Conservation (phyloP, 2,329 filamentous ascomycete species). For the Thelonectria blattea region DNA sequence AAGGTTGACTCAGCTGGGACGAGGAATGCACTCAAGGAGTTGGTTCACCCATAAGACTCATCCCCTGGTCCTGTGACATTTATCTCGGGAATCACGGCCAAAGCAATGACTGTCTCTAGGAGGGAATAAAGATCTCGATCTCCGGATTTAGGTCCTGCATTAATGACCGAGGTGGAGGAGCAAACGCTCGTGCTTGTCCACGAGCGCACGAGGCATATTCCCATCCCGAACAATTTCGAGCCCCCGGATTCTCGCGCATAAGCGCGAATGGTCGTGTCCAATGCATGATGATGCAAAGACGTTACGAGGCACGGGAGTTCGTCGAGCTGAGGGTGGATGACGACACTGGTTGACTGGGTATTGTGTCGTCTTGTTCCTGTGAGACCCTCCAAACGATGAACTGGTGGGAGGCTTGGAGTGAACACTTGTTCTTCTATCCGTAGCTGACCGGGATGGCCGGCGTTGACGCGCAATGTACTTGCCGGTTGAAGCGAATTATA, state of each 20-base stretch:
- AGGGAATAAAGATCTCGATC: conserved; percentile 20
- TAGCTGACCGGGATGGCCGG: conserved; percentile 3
- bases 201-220: conserved; percentile 26
- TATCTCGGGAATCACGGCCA: conserved; percentile 15
- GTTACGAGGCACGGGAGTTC: conserved; percentile 15
- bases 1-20: not conserved
- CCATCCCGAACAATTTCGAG: conserved; percentile 26
- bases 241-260: conserved; percentile 23
- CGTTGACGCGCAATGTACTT: conserved; percentile 1
- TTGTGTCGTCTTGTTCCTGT: not conserved
- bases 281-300: conserved; percentile 19
- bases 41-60: not conserved
- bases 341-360: not conserved
- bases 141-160: conserved; percentile 21
- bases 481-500: not conserved
- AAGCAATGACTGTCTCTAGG: conserved; percentile 14
- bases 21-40: not conserved
- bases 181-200: not conserved
- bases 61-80: conserved; percentile 25
- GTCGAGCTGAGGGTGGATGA: not conserved
- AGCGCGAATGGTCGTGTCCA: conserved; percentile 21
- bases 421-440: not conserved
- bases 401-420: not conserved
- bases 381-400: not conserved
- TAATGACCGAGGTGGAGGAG: conserved; percentile 9